Evolutionary conservation across 1,284 basidiomycete genomes (phyloP).

Genomic region (Ceratobasidium sp.): DNA sequence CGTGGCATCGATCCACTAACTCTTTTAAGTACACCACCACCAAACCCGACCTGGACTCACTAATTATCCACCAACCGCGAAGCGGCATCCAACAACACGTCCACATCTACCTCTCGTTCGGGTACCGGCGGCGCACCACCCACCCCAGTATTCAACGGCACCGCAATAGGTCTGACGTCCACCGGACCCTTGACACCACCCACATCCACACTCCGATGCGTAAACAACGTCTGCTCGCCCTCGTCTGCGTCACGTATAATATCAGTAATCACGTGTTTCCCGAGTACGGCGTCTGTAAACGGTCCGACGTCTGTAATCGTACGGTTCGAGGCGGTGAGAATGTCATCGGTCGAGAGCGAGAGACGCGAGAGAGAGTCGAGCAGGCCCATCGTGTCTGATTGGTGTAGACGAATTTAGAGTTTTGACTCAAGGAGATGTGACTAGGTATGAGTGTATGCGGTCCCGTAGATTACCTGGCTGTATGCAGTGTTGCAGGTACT

Average conservation of each 20-base stretch:
- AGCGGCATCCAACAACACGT: slow-evolving; percentile 20
- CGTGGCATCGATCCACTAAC: slow-evolving; percentile 29
- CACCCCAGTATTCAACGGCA: background rate
- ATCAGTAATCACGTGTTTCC: slow-evolving; percentile 11
- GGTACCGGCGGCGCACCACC: background rate
- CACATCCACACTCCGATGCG: slow-evolving; percentile 18
- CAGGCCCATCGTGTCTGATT: background rate
- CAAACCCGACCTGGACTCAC: background rate
- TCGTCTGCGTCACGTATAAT: slow-evolving; percentile 30
- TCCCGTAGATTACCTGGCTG: background rate
- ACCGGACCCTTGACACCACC: slow-evolving; percentile 13
- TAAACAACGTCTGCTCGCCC: slow-evolving; percentile 27
- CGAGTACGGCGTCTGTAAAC: slow-evolving; percentile 24
- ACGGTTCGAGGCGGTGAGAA: slow-evolving; percentile 17
- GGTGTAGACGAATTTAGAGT: slow-evolving; percentile 3
- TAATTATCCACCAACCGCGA: slow-evolving; percentile 18
- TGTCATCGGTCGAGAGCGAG: slow-evolving; percentile 30
- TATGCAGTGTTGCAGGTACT: background rate
- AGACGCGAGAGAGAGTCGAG: slow-evolving; percentile 19
- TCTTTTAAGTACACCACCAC: background rate
- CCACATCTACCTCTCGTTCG: slow-evolving; percentile 23
- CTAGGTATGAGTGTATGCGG: background rate
- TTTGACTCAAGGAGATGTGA: background rate
- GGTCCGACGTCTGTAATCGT: slow-evolving; percentile 30
- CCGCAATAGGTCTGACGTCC: slow-evolving; percentile 16